phyloP scores from a whole-genome alignment of 805 yeast species.

The Kluyveromyces lactis region DNA sequence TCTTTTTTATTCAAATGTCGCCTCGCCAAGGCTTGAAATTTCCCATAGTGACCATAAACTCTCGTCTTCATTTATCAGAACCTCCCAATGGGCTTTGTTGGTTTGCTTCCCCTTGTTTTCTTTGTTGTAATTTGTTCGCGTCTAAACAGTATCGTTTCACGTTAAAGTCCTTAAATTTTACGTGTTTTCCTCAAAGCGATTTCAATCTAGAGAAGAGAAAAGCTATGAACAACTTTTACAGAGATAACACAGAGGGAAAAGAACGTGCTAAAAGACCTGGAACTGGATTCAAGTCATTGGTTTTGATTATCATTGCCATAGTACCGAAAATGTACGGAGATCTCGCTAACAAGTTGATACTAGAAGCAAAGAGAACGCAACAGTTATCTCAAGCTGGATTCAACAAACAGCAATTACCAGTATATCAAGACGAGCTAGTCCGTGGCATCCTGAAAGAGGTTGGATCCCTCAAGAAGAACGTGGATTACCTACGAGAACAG shows the following conservation, averaged over 20 bases:
- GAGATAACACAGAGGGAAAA: too few species aligned
- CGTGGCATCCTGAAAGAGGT: conserved; percentile 66
- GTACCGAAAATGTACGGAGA: conserved; percentile 85
- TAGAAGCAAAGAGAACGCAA: conserved; percentile 76
- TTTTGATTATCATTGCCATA: too few species aligned
- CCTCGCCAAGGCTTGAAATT: not conserved
- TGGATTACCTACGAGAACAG: conserved; percentile 37
- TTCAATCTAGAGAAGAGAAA: too few species aligned
- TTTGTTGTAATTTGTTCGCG: too few species aligned
- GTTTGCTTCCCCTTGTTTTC: too few species aligned
- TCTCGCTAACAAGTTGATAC: conserved; percentile 67
- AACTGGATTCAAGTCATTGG: too few species aligned
- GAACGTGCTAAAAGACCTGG: too few species aligned
- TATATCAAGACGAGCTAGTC: conserved; percentile 65
- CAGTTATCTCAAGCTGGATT: conserved; percentile 37
- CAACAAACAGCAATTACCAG: conserved; percentile 34
- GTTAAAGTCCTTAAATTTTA: too few species aligned
- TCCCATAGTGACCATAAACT: not conserved
- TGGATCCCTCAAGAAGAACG: conserved; percentile 49
- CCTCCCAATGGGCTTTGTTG: too few species aligned
- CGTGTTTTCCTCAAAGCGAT: too few species aligned
- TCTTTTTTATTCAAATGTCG: not conserved
- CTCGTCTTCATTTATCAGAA: not conserved
- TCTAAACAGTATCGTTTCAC: too few species aligned
- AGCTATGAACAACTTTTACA: too few species aligned